These are phyloP conservation scores for Paspalum notatum DNA, from an alignment of 176 grass and related monocot genomes.

Conservation along the genomic window DNA sequence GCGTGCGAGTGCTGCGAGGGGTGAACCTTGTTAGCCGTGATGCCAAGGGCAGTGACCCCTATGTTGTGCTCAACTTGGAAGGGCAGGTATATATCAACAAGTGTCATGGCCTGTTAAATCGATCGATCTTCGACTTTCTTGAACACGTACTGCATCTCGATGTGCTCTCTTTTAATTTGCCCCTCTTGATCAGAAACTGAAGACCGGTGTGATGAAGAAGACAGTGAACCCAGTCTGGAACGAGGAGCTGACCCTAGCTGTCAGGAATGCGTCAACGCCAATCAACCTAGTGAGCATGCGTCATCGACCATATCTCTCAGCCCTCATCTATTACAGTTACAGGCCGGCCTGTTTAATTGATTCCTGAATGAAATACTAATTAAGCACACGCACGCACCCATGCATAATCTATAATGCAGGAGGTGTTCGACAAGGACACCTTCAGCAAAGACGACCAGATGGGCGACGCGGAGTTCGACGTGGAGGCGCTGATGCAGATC, in stretches of 20 bases:
- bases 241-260: slow-evolving; percentile 40
- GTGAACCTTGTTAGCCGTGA: slow-evolving; percentile 54
- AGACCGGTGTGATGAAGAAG: slow-evolving; percentile 49
- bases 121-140: too few relatives aligned
- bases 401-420: slow-evolving; percentile 19
- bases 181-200: slow-evolving; percentile 37
- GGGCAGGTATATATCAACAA: slow-evolving; percentile 30
- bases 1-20: slow-evolving; percentile 49
- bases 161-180: too few relatives aligned
- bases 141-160: too few relatives aligned
- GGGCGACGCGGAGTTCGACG: slow-evolving; percentile 76
- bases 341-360: neutral
- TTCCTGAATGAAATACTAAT: neutral
- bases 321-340: too few relatives aligned
- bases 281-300: slow-evolving; percentile 40
- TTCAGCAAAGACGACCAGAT: slow-evolving; percentile 71
- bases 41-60: slow-evolving; percentile 53
- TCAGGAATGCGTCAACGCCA: slow-evolving; percentile 32
- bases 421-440: slow-evolving; percentile 74
- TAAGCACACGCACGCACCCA: too few relatives aligned
- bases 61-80: slow-evolving; percentile 52
- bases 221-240: slow-evolving; percentile 58
- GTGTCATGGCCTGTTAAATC: too few relatives aligned
- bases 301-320: neutral
- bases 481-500: slow-evolving; percentile 59